phyloP scores from a whole-genome alignment of 2,329 filamentous ascomycete genomes.

The Aureobasidium lini region DNA sequence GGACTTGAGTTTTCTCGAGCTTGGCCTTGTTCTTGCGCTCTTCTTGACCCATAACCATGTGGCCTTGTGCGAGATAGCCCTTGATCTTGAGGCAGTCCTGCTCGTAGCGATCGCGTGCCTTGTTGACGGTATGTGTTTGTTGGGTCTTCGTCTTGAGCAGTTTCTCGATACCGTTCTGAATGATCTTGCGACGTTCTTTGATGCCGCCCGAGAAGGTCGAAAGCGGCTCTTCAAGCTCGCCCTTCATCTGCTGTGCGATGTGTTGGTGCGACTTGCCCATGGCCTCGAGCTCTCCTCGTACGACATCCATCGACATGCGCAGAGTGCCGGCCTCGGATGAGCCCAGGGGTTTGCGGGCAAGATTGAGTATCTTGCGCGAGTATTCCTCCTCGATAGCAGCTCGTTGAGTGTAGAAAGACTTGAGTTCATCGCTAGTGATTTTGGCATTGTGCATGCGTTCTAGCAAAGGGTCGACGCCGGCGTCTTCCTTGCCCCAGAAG shows the following conservation, averaged over 20 bases:
- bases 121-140: constrained; percentile 86
- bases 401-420: constrained; percentile 82
- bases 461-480: constrained; percentile 82
- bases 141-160: constrained; percentile 86
- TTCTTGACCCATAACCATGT: constrained; percentile 99
- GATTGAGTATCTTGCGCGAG: constrained; percentile 73
- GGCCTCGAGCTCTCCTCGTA: constrained; percentile 81
- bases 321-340: constrained; percentile 81
- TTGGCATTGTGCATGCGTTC: constrained; percentile 94
- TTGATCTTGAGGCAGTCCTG: constrained; percentile 98
- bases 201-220: constrained; percentile 87
- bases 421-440: constrained; percentile 87
- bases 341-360: constrained; percentile 82
- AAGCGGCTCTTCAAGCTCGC: constrained; percentile 87
- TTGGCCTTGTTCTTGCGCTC: constrained; percentile 98
- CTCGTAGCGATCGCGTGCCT: constrained; percentile 90
- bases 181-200: constrained; percentile 94
- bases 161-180: constrained; percentile 90
- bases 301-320: constrained; percentile 74
- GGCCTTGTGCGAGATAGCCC: constrained; percentile 93
- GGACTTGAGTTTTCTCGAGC: constrained; percentile 96
- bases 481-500: constrained; percentile 99
- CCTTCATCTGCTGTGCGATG: constrained; percentile 91
- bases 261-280: constrained; percentile 91
- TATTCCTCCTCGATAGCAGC: constrained; percentile 97